phyloP scores from a whole-genome alignment of 108 stramenopile genomes.

The Cyclotella baltica region DNA sequence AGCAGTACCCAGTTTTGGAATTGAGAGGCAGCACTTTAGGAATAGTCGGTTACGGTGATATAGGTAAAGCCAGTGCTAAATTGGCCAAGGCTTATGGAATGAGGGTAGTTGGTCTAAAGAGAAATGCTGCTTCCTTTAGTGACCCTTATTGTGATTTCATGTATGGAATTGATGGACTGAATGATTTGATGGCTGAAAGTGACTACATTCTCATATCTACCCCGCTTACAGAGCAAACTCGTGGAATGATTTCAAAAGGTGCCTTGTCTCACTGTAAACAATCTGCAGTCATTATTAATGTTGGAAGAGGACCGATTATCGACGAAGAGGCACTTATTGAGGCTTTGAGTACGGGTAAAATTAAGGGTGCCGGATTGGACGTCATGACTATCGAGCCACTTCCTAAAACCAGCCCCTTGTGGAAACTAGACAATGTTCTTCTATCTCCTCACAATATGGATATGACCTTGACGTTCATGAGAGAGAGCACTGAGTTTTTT shows the following conservation, averaged over 20 bases:
- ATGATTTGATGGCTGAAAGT: constrained; percentile 60
- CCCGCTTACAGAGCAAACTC: constrained; percentile 80
- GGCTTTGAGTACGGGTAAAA: constrained; percentile 62
- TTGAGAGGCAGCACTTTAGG: constrained; percentile 87
- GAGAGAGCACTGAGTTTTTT: constrained; percentile 64
- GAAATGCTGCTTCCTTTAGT: constrained; percentile 50
- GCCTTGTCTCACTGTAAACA: constrained; percentile 71
- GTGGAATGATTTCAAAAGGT: constrained; percentile 63
- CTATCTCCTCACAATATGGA: constrained; percentile 89
- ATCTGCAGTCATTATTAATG: constrained; percentile 86
- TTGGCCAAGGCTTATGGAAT: constrained; percentile 89
- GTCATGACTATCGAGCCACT: constrained; percentile 89
- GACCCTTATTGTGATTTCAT: constrained; percentile 74
- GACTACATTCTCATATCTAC: constrained; percentile 86
- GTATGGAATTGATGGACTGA: constrained; percentile 60
- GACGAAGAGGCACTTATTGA: constrained; percentile 85
- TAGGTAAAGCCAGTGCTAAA: constrained; percentile 83
- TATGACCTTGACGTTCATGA: constrained; percentile 67
- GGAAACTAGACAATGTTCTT: constrained; percentile 87
- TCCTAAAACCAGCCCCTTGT: constrained; percentile 71
- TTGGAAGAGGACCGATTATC: constrained; percentile 89
- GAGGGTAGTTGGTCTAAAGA: constrained; percentile 77
- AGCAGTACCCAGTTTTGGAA: constrained; percentile 73
- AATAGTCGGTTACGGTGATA: constrained; percentile 91
- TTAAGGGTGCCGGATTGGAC: constrained; percentile 90